Base-by-base conservation (phyloP, 169 alveolate species). In the Amoebophrya sp. region DNA sequence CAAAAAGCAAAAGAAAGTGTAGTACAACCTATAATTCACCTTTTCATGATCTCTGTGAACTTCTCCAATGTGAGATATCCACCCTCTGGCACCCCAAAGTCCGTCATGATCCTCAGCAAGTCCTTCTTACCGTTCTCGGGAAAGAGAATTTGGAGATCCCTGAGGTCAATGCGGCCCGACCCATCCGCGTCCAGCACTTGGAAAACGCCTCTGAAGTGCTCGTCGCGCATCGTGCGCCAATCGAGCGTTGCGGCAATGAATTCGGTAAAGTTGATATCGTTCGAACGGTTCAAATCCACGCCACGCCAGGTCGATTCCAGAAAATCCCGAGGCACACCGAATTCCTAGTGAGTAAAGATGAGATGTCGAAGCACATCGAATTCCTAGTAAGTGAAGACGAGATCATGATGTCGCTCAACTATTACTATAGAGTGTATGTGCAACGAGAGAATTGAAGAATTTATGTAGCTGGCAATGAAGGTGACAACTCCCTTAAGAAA, bases 221-320 rank as follows among this genome's bases (percentile, higher is more conserved):
- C 83, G 18, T 65, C 83, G 12, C 2, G 18, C 39, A 65, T 26
- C 39, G 12, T 1, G 2, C 83, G 83, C 36, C 33, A 65, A 36
- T 90, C 92, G 36, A 90, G 92, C 18, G 92, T 90, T 6, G 92
- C 92, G 3, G 92, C 92, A 0, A 90, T 36, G 41, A 90, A 90
- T n/a, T 90, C 92, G 36, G 65, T 14, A 38, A 90, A 90, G 41
- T 90, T 90, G 83, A 65, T 65, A 36, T 65, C 83, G 3, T 26
- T 36, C 10, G 38, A 26, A 6, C n/a, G 33, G 83, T 65, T 65
- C 83, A 65, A 26, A 18, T 65, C 83, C 33, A 65, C 83, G 33
- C 83, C 33, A 10, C 10, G 36, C 83, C 83, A 65, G 10, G n/a
- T 18, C 83, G 18, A 29, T 0, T 1, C 12, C 83, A 26, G 38